A percentile compares a stretch with the other conserved stretches of the same genome.
These are phyloP conservation scores for Ogataea henricii DNA, from an alignment of 805 yeast species.

Conservation along the genomic window DNA sequence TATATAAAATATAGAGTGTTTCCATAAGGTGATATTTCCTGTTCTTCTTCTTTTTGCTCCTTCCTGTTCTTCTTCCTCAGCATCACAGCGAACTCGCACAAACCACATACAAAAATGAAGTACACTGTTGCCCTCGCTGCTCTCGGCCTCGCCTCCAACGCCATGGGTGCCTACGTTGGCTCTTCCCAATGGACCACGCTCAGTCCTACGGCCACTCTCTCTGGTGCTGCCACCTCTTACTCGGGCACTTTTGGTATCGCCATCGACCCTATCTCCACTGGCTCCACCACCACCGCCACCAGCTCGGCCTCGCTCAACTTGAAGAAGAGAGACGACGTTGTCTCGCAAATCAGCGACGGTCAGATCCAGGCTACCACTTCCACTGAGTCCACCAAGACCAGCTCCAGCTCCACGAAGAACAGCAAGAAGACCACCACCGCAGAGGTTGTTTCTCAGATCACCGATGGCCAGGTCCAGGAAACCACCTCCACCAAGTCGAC, in stretches of 20 bases:
- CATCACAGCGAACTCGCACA: not conserved
- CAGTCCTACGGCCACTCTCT: constrained; percentile 56
- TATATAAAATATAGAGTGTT: constrained; percentile 6
- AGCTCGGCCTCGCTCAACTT: constrained; percentile 34
- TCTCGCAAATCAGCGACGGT: constrained; percentile 51
- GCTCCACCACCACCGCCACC: constrained; percentile 24
- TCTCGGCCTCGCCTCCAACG: constrained; percentile 44
- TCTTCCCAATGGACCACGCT: constrained; percentile 65
- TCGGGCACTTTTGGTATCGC: constrained; percentile 34
- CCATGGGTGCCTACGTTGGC: constrained; percentile 59
- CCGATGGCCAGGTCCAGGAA: constrained; percentile 49
- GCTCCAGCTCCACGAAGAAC: constrained; percentile 5
- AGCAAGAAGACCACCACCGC: constrained; percentile 35
- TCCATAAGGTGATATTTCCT: no score
- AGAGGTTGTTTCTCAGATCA: constrained; percentile 36
- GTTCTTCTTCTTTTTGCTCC: not conserved
- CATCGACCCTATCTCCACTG: constrained; percentile 14
- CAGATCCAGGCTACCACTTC: constrained; percentile 50
- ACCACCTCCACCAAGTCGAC: constrained; percentile 16
- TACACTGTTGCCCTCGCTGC: constrained; percentile 40
- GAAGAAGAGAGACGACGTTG: constrained; percentile 38
- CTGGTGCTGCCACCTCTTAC: constrained; percentile 54
- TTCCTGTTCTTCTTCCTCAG: constrained; percentile 2
- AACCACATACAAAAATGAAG: constrained; percentile 40
- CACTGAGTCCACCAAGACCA: no score